These are phyloP conservation scores for Sugiyamaella novakii DNA, from an alignment of 1,139 yeast species.

Conservation along the genomic window DNA sequence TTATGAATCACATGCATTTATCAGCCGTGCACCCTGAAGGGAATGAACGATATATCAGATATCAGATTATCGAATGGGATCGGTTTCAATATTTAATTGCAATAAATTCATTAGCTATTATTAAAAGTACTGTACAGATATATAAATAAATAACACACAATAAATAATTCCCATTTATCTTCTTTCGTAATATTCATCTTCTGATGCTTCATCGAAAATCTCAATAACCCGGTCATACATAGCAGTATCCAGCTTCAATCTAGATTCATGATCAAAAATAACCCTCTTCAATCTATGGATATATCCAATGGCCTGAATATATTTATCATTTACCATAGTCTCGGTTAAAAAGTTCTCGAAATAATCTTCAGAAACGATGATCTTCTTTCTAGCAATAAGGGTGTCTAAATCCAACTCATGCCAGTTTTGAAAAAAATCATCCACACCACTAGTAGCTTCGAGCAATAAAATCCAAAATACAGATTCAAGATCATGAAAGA, in stretches of 20 bases:
- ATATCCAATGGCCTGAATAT: background rate
- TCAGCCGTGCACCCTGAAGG: too few species aligned
- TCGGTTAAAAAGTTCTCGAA: background rate
- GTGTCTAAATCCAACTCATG: background rate
- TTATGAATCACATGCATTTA: too few species aligned
- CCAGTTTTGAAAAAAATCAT: constrained; percentile 7
- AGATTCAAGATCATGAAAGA: constrained; percentile 8
- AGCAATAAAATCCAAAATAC: constrained; percentile 6
- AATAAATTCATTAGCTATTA: too few species aligned
- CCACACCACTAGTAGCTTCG: constrained; percentile 2
- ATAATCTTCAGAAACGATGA: background rate
- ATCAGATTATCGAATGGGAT: too few species aligned
- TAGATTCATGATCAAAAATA: background rate
- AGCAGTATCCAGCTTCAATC: background rate
- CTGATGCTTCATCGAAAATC: constrained; percentile 1
- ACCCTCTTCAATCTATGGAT: constrained; percentile 2
- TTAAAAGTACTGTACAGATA: too few species aligned
- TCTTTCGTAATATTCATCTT: background rate
- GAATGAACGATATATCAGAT: too few species aligned
- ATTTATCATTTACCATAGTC: background rate
- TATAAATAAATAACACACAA: constrained; percentile 2
- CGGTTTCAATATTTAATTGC: too few species aligned
- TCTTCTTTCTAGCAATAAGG: constrained; percentile 1
- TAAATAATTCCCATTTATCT: background rate
- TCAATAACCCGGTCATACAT: constrained; percentile 6